Percentiles rank a stretch among this genome's conserved stretches.
Evolutionary conservation across 331 rosid species (phyloP).

Genomic region (Acacia concinna): DNA sequence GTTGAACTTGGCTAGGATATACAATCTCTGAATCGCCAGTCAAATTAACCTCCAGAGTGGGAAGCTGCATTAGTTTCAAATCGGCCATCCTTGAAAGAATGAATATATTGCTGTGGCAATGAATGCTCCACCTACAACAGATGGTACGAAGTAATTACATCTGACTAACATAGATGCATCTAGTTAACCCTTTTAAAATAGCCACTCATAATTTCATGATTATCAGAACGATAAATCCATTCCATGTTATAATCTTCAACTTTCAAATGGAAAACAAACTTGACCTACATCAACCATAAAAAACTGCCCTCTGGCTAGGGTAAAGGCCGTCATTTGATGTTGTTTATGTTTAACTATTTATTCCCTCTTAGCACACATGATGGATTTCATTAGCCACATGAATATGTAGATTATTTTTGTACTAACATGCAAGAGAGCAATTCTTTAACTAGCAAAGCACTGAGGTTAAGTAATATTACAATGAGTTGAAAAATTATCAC

Average conservation of each 20-base stretch:
- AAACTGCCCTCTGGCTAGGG: not conserved
- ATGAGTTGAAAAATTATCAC: not conserved
- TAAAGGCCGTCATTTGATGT: not conserved
- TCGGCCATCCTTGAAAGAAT: constrained; percentile 53
- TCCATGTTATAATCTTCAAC: not conserved
- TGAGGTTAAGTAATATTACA: not conserved
- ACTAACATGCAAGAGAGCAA: not conserved
- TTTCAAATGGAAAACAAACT: not conserved
- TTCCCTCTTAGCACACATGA: not conserved
- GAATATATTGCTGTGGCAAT: constrained; percentile 81
- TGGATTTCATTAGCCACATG: not conserved
- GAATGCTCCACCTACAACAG: constrained; percentile 86
- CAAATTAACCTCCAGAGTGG: constrained; percentile 71
- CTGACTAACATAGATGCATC: not conserved
- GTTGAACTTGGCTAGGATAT: not conserved
- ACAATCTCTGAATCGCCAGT: constrained; percentile 11
- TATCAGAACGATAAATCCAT: not conserved
- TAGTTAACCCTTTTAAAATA: not conserved
- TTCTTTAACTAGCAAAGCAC: not conserved
- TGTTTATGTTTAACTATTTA: not conserved
- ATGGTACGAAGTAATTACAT: constrained; percentile 2
- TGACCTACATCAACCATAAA: not conserved
- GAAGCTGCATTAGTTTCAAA: constrained; percentile 70
- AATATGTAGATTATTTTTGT: not conserved
- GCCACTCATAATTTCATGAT: not conserved